These are phyloP conservation scores for Ceriops tagal DNA, from an alignment of 345 rosid genomes.

Conservation along the genomic window DNA sequence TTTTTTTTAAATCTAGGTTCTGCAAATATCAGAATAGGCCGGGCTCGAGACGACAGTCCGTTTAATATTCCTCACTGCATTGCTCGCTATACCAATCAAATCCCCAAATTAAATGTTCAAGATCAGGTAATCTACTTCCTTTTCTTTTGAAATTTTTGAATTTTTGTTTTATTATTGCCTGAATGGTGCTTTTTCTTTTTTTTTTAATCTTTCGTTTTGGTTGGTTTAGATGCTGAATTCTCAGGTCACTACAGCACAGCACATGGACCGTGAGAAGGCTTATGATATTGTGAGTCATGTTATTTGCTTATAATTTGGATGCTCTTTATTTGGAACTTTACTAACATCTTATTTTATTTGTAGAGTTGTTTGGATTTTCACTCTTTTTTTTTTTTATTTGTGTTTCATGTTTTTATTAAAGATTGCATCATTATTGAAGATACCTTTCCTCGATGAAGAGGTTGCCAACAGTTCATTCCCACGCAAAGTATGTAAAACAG, in stretches of 20 bases:
- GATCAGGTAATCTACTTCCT: conserved; percentile 55
- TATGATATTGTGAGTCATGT: conserved; percentile 62
- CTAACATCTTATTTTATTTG: background rate
- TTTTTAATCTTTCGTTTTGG: background rate
- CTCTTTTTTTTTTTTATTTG: background rate
- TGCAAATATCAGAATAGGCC: conserved; percentile 69
- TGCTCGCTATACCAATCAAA: conserved; percentile 55
- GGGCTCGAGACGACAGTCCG: conserved; percentile 76
- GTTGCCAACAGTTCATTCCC: conserved; percentile 61
- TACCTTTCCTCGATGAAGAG: conserved; percentile 76
- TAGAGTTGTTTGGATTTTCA: background rate
- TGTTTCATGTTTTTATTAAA: conserved; percentile 15
- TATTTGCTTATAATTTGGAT: conserved; percentile 3
- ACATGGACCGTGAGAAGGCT: conserved; percentile 76
- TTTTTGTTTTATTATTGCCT: background rate
- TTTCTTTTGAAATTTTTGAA: background rate
- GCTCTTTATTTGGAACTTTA: background rate
- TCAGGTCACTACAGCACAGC: conserved; percentile 72
- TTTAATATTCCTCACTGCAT: conserved; percentile 70
- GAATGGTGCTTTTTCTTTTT: background rate
- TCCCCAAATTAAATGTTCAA: conserved; percentile 43
- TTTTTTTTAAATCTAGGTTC: conserved; percentile 44
- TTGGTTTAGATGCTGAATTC: conserved; percentile 62
- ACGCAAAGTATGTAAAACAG: conserved; percentile 50
- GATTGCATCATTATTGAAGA: conserved; percentile 84